Conservation (phyloP, 2,329 filamentous ascomycete species). For the Corynespora cassiicola region DNA sequence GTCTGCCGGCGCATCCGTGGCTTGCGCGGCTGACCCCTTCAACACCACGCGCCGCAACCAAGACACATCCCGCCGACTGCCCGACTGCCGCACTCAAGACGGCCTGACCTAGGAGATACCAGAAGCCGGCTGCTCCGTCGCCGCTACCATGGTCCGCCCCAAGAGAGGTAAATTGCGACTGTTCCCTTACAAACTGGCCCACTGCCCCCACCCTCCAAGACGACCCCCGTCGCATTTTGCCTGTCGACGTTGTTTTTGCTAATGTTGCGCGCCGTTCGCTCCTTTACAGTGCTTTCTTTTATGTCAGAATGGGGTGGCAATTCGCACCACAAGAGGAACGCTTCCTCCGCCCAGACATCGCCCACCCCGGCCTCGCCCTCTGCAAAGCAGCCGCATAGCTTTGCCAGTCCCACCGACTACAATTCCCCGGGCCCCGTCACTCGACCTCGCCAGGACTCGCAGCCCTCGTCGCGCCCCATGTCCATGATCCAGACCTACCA, state of each 20-base stretch:
- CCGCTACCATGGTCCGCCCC: constrained; percentile 41
- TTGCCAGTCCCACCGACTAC: constrained; percentile 28
- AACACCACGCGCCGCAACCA: constrained; percentile 24
- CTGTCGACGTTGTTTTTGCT: no score
- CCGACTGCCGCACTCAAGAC: constrained; percentile 4
- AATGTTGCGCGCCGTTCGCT: constrained; percentile 32
- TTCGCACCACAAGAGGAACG: constrained; percentile 37
- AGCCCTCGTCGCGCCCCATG: constrained; percentile 70
- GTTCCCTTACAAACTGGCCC: constrained; percentile 10
- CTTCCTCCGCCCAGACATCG: constrained; percentile 36
- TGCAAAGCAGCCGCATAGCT: constrained; percentile 26
- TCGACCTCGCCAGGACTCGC: constrained; percentile 53
- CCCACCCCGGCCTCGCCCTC: constrained; percentile 37
- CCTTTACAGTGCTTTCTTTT: constrained; percentile 77
- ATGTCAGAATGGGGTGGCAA: constrained; percentile 77
- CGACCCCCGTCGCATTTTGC: neutral
- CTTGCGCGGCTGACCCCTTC: constrained; percentile 33
- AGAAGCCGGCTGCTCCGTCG: constrained; percentile 18
- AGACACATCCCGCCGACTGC: constrained; percentile 8
- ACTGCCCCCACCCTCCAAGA: neutral
- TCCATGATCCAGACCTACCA: constrained; percentile 89
- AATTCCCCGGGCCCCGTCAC: constrained; percentile 42
- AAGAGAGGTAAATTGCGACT: constrained; percentile 42
- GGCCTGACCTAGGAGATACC: constrained; percentile 11
- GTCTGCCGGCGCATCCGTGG: constrained; percentile 36